Conservation (phyloP, 768 basidiomycete genomes). For the Pulveroboletus sp. region DNA sequence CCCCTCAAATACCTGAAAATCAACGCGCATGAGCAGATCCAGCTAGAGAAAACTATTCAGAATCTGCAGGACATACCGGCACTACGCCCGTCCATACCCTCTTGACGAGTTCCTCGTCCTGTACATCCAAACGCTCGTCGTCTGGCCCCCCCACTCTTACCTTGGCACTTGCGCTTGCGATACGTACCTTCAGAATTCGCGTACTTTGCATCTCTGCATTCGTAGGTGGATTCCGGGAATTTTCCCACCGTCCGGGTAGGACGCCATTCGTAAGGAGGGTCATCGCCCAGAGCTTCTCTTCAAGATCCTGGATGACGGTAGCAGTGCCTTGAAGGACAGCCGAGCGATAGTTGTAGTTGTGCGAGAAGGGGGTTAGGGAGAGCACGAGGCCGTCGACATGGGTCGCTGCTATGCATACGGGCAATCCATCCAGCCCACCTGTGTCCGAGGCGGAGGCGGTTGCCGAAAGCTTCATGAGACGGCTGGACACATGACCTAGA, state of each 20-base stretch:
- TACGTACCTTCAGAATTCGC: slow-evolving; percentile 19
- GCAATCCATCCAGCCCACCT: slow-evolving; percentile 5
- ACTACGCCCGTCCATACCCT: slow-evolving; percentile 24
- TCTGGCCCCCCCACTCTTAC: slow-evolving; percentile 20
- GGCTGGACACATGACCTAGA: slow-evolving; percentile 20
- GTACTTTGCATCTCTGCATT: slow-evolving; percentile 22
- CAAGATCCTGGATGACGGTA: slow-evolving; percentile 9
- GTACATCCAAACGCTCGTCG: slow-evolving; percentile 15
- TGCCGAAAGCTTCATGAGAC: slow-evolving; percentile 24
- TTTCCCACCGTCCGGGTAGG: slow-evolving; percentile 22
- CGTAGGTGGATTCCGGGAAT: slow-evolving; percentile 17
- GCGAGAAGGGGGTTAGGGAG: slow-evolving; percentile 20
- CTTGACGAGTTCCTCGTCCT: slow-evolving; percentile 11
- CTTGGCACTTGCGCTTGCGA: slow-evolving; percentile 22
- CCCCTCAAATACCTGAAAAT: slow-evolving; percentile 20
- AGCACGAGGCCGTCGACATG: slow-evolving; percentile 23
- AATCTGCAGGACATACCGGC: slow-evolving; percentile 10
- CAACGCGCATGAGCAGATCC: neutral
- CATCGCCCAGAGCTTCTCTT: slow-evolving; percentile 27
- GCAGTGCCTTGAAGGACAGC: slow-evolving; percentile 21
- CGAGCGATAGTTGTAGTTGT: slow-evolving; percentile 26
- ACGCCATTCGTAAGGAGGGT: slow-evolving; percentile 19
- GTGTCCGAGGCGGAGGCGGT: neutral
- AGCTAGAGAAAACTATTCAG: neutral
- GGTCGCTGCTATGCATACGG: slow-evolving; percentile 23